Evolutionary conservation across 2,329 filamentous ascomycete genomes (phyloP), one percentile per base, ranked within the genome.

Genomic region (Talaromyces sp.): DNA sequence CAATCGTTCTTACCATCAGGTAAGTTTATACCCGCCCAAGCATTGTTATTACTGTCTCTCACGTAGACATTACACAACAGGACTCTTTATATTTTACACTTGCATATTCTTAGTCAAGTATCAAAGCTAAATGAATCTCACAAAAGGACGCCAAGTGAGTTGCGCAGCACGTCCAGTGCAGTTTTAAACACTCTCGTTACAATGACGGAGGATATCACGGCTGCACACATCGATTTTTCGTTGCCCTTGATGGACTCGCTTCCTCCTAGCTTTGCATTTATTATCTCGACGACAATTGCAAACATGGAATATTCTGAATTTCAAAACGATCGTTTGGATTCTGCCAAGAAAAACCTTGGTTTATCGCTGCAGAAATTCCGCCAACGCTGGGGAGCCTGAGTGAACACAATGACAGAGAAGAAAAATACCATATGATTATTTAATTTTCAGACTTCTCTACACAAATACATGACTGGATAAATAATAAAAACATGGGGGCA

Each of bases 151-250:
- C 55, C 57, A 11, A 57, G 62, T 25, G 58, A 65, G 32, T 64
- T 51, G 56, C 28, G 44, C 19, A 42, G 61, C 13, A 62, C 10
- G 15, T 69, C 68, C 2, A 36, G 58, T 17, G 60, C 53, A 8
- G 65, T 67, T 11, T 59, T 70, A 52, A 64, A 69, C n/a, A 66
- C 67, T n/a, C 36, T 65, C 15, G 64, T 63, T 19, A 69, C 64
- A 9, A 68, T 70, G 49, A 64, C 67, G 8, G 42, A 62, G 22
- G 69, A 70, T 33, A 66, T 70, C 42, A 62, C 61, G 28, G 8
- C 9, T 17, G 25, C 28, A 19, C 49, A 63, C 33, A 39, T 27
- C 32, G 27, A 22, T 1, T 7, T 49, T 28, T 27, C 33, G 19
- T 25, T 61, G 11, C 17, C 17, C 22, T 47, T 60, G 8, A 25